Base-by-base conservation (phyloP, 768 basidiomycete genomes). In the Boletellus sp. region DNA sequence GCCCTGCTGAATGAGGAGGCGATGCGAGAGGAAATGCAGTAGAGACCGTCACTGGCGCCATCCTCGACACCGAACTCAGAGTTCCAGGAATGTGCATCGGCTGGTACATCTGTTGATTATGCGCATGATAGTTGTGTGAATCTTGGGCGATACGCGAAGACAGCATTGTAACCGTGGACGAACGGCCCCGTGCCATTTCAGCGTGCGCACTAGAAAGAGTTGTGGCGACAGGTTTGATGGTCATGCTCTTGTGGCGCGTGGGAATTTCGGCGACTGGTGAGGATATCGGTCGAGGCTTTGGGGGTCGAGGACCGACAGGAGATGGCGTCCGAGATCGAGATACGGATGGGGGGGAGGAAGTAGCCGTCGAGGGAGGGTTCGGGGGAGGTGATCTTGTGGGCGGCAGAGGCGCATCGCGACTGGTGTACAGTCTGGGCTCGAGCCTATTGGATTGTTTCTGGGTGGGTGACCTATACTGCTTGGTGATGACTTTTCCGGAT, bases 271-370 rank as follows among this genome's bases (percentile, higher is more conserved):
- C 50, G 1, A 54, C 57, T 1, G 62, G 69, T 19, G 69, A 66
- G 7, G 66, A 64, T 42, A 64, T 51, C 1, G 64, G 69, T 17
- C 66, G 64, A 33, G 53, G 50, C 53, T 51, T 69, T 45, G 47
- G 66, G 13, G 74, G 65, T 4, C 81, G 74, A 7, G 80, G 79
- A 15, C 79, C 80, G 19, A 70, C 67, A n/a, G 79, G 79, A 19
- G 78, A 78, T 6, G 74, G 66, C 3, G 77, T 72, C 37, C 75
- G 71, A 42, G 74, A 70, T 38, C 73, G 71, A 52, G 72, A 71
- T 28, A 61, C 28, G 1, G 63, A 56, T 39, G 46, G 47, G 38
- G 56, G 44, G 20, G 61, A 60, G n/a, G 56, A 45, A 40, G 50
- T 20, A 6, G 55, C 43, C 20, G 46, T 46, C 31, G 47, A 11